Percentiles rank a stretch among this genome's conserved stretches.
phyloP scores from a whole-genome alignment of 164 flowering plant species.

The Litsea cubeba region DNA sequence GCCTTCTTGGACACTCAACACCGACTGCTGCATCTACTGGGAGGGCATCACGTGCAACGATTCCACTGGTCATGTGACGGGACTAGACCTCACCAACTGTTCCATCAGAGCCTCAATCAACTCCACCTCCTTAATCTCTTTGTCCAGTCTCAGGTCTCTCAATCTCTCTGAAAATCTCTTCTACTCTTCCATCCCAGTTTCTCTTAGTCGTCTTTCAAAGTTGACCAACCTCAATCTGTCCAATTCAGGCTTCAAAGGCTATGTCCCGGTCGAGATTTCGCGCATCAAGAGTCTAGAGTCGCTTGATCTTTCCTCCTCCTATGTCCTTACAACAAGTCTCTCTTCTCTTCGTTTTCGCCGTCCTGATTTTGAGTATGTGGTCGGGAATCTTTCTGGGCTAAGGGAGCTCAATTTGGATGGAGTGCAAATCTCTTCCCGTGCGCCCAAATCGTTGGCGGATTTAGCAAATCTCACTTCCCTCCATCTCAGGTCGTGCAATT shows the following conservation, averaged over 20 bases:
- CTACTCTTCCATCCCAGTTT: slow-evolving; percentile 28
- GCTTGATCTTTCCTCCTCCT: slow-evolving; percentile 13
- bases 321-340: no score
- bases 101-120: slow-evolving; percentile 10
- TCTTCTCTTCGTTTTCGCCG: no score
- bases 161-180: slow-evolving; percentile 36
- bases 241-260: slow-evolving; percentile 39
- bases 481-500: slow-evolving; percentile 7
- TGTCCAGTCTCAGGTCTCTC: slow-evolving; percentile 22
- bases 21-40: slow-evolving; percentile 34
- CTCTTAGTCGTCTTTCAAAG: slow-evolving; percentile 22
- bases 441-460: slow-evolving; percentile 27
- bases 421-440: background rate
- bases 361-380: no score
- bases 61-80: slow-evolving; percentile 22
- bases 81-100: slow-evolving; percentile 25
- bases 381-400: background rate
- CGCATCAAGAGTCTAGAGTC: slow-evolving; percentile 18
- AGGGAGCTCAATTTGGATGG: background rate
- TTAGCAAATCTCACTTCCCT: background rate
- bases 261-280: slow-evolving; percentile 33
- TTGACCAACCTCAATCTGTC: slow-evolving; percentile 44
- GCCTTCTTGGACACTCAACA: slow-evolving; percentile 26
- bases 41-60: slow-evolving; percentile 28
- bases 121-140: background rate